Percentiles rank a stretch among this genome's conserved stretches.
Evolutionary conservation across 192 early-diverging fungal species (phyloP).

Genomic region (Lunasporangiospora selenospora): DNA sequence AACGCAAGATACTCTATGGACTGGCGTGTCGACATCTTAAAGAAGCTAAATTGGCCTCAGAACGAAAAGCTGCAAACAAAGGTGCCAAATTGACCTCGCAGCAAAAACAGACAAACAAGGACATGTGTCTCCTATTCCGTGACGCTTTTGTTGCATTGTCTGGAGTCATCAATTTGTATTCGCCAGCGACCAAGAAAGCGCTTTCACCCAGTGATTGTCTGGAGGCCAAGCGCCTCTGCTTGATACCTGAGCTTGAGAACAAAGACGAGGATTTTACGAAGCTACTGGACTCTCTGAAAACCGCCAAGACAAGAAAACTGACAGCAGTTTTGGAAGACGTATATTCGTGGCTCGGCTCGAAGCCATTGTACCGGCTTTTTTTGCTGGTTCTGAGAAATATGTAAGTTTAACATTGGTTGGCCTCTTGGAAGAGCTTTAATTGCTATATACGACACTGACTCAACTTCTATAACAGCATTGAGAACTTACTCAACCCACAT

Average conservation of each 20-base stretch:
- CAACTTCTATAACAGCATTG: conserved; percentile 4
- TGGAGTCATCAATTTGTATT: conserved; percentile 3
- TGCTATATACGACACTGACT: neutral
- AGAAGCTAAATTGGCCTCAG: too few species aligned
- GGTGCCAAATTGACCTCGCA: neutral
- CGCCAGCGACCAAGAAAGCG: neutral
- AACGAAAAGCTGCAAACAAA: too few species aligned
- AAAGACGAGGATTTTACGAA: conserved; percentile 6
- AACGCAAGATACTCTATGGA: conserved; percentile 3
- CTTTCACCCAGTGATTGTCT: neutral
- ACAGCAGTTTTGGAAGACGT: conserved; percentile 7
- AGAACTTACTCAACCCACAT: conserved; percentile 6
- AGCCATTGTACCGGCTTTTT: conserved; percentile 8
- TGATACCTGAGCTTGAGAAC: neutral
- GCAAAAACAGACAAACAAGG: neutral
- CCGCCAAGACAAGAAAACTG: conserved; percentile 1
- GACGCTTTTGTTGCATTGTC: conserved; percentile 6
- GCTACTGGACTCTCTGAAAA: conserved; percentile 11
- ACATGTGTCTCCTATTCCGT: neutral
- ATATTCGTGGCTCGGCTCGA: conserved; percentile 8
- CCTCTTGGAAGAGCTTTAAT: neutral
- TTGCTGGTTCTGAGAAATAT: conserved; percentile 4
- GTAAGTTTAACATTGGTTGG: conserved; percentile 1
- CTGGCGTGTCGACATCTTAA: neutral
- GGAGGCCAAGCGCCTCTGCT: conserved; percentile 5